Evolutionary conservation across 2,329 filamentous ascomycete genomes (phyloP), one percentile per base, ranked within the genome.

Genomic region (Nemania sp.): DNA sequence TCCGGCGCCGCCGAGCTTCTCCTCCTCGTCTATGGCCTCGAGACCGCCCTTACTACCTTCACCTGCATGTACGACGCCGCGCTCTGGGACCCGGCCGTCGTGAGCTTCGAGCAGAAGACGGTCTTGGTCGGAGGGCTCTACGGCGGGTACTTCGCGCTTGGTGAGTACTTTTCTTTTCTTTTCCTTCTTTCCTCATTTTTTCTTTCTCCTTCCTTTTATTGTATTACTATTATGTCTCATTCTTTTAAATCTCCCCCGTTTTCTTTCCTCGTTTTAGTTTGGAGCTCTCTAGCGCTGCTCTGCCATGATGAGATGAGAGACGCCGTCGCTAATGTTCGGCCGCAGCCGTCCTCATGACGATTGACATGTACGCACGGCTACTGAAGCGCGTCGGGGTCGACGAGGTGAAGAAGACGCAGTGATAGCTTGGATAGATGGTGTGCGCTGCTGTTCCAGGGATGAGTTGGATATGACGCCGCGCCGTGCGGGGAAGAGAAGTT

Each of bases 311-410:
- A 10, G 6, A 21, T 46, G 10, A 13, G 43, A 20, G 5, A 29
- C 5, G 2, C n/a, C 25, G 25, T 29, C 3, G 18, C 46, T 57
- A 20, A 57, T 15, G 25, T n/a, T 17, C 3, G 2, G n/a, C 3
- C 37, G 5, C 51, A 86, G 84, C 84, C 13, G 64, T 76, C 0
- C 12, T 84, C 1, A 76, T 86, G 71, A 81, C 78, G 10, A 65
- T 78, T 20, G 84, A 87, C 65, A 86, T 87, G 84, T 83, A 80
- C 51, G 51, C 69, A 37, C 77, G 84, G n/a, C 72, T 87, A 1
- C 68, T 83, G 9, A 72, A 66, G 6, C 79, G 83, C 9, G 71
- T 81, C 13, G 72, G 75, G 37, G 65, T 59, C 5, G 64, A 57
- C 0, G 68, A 73, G 35, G 75, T 70, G 59, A 76, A 79, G 67